These are phyloP conservation scores for Xylariomycetidae sp. DNA, from an alignment of 2,329 filamentous ascomycete genomes.

Conservation along the genomic window DNA sequence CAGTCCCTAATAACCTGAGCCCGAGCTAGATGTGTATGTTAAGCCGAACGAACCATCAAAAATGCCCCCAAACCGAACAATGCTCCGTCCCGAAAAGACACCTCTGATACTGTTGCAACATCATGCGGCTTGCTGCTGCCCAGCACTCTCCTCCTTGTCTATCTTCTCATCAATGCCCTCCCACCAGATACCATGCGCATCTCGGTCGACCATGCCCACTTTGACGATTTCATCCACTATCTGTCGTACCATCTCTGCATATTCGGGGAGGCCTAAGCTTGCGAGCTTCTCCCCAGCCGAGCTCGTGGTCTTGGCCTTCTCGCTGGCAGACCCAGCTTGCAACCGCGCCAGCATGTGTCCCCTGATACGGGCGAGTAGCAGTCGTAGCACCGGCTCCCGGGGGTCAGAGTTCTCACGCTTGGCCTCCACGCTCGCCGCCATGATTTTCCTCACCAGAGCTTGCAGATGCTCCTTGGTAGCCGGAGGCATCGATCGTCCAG, in stretches of 20 bases:
- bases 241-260: conserved; percentile 61
- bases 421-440: conserved; percentile 44
- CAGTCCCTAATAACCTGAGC: conserved; percentile 10
- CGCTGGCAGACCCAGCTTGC: conserved; percentile 59
- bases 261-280: conserved; percentile 65
- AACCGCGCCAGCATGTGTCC: conserved; percentile 61
- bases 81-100: too few species aligned
- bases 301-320: conserved; percentile 64
- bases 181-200: conserved; percentile 65
- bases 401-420: conserved; percentile 35
- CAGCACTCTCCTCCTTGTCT: conserved; percentile 31
- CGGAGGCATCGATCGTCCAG: conserved; percentile 57
- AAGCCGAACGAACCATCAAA: conserved; percentile 13
- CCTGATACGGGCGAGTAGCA: conserved; percentile 62
- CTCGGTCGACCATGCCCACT: conserved; percentile 61
- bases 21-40: conserved; percentile 14
- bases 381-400: conserved; percentile 53
- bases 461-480: conserved; percentile 54
- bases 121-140: conserved; percentile 10
- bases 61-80: too few species aligned
- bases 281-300: conserved; percentile 65
- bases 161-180: conserved; percentile 57
- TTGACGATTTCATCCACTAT: conserved; percentile 63
- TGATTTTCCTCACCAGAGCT: conserved; percentile 51
- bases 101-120: too few species aligned